Conservation (phyloP, 2,329 filamentous ascomycete species). For the Colletotrichum magnum region DNA sequence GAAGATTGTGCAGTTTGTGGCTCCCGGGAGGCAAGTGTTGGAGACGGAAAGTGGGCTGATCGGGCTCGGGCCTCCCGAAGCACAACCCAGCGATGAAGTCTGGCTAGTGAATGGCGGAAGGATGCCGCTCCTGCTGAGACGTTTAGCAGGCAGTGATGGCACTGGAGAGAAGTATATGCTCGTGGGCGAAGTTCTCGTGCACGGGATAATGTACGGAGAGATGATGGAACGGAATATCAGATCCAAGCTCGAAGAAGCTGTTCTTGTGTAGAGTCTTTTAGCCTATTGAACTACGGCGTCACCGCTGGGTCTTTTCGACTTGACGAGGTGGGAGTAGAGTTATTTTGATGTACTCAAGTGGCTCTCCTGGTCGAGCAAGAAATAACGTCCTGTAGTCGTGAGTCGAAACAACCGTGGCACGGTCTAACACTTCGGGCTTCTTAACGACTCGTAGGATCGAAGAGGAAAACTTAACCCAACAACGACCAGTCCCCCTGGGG, state of each 20-base stretch:
- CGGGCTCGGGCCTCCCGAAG: slow-evolving; percentile 2
- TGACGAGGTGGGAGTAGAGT: too few species aligned
- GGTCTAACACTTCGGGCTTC: too few species aligned
- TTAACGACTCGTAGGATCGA: too few species aligned
- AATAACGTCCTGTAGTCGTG: too few species aligned
- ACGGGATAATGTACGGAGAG: slow-evolving; percentile 30
- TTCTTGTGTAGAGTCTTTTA: background rate
- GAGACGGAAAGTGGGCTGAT: background rate
- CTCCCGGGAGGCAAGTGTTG: background rate
- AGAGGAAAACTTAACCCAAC: too few species aligned
- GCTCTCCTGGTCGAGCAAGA: too few species aligned
- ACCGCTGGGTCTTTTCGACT: too few species aligned
- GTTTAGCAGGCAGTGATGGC: background rate
- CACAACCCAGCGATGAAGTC: slow-evolving; percentile 10
- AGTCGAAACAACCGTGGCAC: too few species aligned
- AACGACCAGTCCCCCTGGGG: too few species aligned
- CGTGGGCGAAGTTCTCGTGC: slow-evolving; percentile 19
- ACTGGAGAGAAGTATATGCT: background rate
- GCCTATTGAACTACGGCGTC: too few species aligned
- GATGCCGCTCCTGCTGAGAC: slow-evolving; percentile 25
- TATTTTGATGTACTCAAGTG: too few species aligned
- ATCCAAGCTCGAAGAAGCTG: background rate
- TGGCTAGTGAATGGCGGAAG: slow-evolving; percentile 25
- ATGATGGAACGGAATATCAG: background rate
- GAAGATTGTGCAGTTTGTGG: slow-evolving; percentile 11